Evolutionary conservation across 2,329 filamentous ascomycete species (phyloP).

Genomic region (Trichoderma simmonsii): DNA sequence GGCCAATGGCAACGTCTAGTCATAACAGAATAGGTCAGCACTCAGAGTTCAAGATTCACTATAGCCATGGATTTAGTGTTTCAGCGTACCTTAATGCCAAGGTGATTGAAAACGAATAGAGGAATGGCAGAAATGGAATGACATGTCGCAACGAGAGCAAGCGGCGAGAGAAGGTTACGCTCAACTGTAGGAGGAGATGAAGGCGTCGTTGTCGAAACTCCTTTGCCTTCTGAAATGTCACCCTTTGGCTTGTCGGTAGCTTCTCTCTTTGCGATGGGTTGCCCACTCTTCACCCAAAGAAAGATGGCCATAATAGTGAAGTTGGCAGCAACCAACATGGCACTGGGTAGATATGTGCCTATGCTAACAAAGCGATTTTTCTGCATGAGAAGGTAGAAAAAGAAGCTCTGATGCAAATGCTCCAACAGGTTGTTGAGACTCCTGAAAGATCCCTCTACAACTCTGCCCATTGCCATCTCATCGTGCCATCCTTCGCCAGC

Average conservation of each 20-base stretch:
- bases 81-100: conserved; percentile 59
- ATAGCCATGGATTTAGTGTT: neutral
- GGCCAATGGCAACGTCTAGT: conserved; percentile 48
- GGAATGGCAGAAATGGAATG: conserved; percentile 79
- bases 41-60: neutral
- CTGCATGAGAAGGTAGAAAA: conserved; percentile 95
- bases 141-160: conserved; percentile 66
- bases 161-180: conserved; percentile 66
- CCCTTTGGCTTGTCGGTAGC: conserved; percentile 13
- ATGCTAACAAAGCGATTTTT: conserved; percentile 94
- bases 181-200: neutral
- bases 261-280: conserved; percentile 28
- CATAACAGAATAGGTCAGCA: neutral
- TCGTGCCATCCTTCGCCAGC: conserved; percentile 93
- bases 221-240: neutral
- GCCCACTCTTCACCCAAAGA: conserved; percentile 88
- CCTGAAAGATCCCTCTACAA: conserved; percentile 85
- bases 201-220: neutral
- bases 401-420: conserved; percentile 97
- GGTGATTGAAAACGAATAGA: conserved; percentile 80
- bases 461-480: conserved; percentile 90
- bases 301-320: conserved; percentile 95
- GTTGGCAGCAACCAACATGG: conserved; percentile 93
- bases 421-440: conserved; percentile 96
- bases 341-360: conserved; percentile 91